Evolutionary conservation across 805 yeast genomes (phyloP), one percentile per base, ranked within the genome.

Genomic region (Cyberlindnera maritima): DNA sequence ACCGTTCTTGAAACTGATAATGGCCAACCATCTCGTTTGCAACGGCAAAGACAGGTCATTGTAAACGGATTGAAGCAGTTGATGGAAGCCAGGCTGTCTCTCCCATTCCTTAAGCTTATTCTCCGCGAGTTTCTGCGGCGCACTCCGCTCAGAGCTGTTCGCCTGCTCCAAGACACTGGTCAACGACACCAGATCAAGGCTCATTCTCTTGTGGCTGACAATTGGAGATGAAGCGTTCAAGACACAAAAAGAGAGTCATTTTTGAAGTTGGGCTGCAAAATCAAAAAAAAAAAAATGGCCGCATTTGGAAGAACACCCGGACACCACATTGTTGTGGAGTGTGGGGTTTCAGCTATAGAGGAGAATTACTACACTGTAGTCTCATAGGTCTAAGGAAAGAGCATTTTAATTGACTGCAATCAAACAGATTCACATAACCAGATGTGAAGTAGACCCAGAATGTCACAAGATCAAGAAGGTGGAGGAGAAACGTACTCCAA

Each of bases 1-100:
- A 2, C 95, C 95, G 64, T 92, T 92, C 60, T 94, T 92, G 65
- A 92, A 81, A 53, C 85, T 86, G 36, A 92, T 92, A 2, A 89
- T 75, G 0, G 96, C 90, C 21, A 91, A 69, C 96, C 96, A 90
- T 58, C 98, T 72, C 8, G 81, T 70, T 48, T 85, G 87, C 26
- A 85, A 65, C 0, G 90, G 76, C 15, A 78, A 56, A 0, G 80
- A 73, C 3, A 71, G 60, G 52, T 87, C 83, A 45, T 80, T 68
- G 62, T 88, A 91, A 0, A 81, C 72, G 5, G 78, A 73, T 62
- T 83, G 91, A 15, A 85, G 64, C 13, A 71, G 55, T 43, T 62
- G 72, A 60, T 81, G 83, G 57, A 72, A 83, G 1, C 88, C 88
- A 2, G 80, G 77, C 18, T 68, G 69, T 0, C 65, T 59, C 55